Percentiles rank a stretch among this genome's conserved stretches.
phyloP scores from a whole-genome alignment of 441 rosid genomes.

The Populus hybrid region DNA sequence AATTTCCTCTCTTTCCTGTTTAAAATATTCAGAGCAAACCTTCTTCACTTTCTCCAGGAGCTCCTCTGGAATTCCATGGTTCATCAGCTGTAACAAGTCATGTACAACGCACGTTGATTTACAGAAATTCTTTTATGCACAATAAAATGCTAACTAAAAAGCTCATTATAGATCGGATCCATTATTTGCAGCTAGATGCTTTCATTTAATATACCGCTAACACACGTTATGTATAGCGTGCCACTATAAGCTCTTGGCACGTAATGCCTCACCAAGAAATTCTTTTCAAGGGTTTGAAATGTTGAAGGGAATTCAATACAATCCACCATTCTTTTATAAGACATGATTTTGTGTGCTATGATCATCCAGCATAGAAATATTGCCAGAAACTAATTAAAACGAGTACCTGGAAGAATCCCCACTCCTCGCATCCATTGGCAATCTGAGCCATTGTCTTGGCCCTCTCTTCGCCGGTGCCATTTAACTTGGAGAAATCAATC shows the following conservation, averaged over 20 bases:
- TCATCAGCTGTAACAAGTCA: slow-evolving; percentile 50
- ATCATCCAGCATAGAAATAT: neutral
- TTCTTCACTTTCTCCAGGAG: slow-evolving; percentile 70
- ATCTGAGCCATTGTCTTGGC: slow-evolving; percentile 57
- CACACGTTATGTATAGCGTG: neutral
- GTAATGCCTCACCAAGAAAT: neutral
- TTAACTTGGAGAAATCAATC: slow-evolving; percentile 77
- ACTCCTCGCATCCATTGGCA: slow-evolving; percentile 69
- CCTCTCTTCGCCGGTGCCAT: slow-evolving; percentile 58
- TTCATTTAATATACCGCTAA: neutral
- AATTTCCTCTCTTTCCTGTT: slow-evolving; percentile 61
- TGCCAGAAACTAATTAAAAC: neutral
- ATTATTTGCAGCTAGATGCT: neutral
- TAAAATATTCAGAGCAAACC: slow-evolving; percentile 50
- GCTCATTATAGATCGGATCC: neutral
- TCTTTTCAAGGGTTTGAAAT: neutral
- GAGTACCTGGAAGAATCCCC: slow-evolving; percentile 85
- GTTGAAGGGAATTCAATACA: neutral
- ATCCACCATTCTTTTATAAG: neutral
- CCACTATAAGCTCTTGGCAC: neutral
- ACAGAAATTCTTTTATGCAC: neutral
- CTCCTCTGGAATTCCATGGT: slow-evolving; percentile 75
- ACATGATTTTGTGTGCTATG: neutral
- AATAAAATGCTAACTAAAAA: neutral
- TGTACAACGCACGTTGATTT: neutral